Conservation (phyloP, 2,329 filamentous ascomycete species). For the Ophiostoma pallidulum region DNA sequence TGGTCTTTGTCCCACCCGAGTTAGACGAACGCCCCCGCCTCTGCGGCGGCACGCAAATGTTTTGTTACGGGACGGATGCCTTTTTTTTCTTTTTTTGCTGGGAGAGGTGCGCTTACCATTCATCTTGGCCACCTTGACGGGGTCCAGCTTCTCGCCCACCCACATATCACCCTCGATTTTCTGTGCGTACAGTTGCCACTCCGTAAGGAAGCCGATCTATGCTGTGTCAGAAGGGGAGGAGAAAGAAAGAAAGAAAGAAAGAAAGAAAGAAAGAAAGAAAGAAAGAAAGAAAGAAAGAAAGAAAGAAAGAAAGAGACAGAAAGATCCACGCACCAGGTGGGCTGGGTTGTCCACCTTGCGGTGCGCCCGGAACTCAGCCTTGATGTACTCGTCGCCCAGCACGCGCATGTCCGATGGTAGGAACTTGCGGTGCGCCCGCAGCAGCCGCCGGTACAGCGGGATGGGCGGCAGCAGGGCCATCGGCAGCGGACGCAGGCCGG, state of each 20-base stretch:
- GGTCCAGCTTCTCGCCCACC: conserved; percentile 77
- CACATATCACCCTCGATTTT: conserved; percentile 80
- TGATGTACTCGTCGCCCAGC: conserved; percentile 87
- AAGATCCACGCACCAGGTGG: conserved; percentile 60
- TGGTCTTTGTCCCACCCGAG: conserved; percentile 54
- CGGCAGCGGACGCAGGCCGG: conserved; percentile 28
- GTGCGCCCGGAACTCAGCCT: conserved; percentile 83
- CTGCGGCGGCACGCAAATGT: too few relatives aligned
- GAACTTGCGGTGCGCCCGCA: conserved; percentile 76
- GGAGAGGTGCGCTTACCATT: conserved; percentile 56
- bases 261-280: not conserved
- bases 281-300: not conserved
- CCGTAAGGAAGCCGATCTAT: conserved; percentile 87
- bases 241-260: not conserved
- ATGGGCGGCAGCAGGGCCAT: conserved; percentile 78
- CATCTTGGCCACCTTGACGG: conserved; percentile 81
- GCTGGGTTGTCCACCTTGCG: conserved; percentile 77
- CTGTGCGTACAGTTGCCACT: conserved; percentile 95
- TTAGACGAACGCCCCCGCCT: too few relatives aligned
- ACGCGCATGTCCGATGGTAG: conserved; percentile 66
- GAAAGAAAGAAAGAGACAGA: not conserved
- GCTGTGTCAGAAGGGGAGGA: too few relatives aligned
- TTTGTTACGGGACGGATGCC: conserved; percentile 9
- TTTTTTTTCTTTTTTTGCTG: too few relatives aligned
- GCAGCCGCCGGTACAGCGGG: conserved; percentile 75